Evolutionary conservation across 306 rosid species (phyloP), one percentile per base, ranked within the genome.

Genomic region (Aeschynomene evenia): DNA sequence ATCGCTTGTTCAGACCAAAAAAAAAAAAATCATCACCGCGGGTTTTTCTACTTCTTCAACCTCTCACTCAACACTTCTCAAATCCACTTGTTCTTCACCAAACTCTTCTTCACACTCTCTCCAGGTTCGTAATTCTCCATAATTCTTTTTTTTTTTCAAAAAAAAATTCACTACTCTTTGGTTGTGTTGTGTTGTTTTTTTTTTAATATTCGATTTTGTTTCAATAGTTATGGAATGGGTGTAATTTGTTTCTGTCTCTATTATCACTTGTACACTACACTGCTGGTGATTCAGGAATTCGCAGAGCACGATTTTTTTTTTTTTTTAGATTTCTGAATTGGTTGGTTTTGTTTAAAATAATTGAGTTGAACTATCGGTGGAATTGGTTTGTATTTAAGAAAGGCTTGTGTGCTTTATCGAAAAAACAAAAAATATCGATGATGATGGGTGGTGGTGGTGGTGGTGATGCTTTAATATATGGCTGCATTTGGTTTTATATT

Each of bases 371-470:
- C 24, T 53, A 3, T n/a, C 18, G 3, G 4, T 73, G 57, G 57
- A 73, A 42, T 64, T 63, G 31, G 10, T 40, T 53, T 5, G 43
- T 49, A 48, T 19, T 19, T 46, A 53, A 58, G 21, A 52, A 66
- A 36, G 9, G 42, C 43, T 10, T 21, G 7, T 29, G 5, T 40
- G 29, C 50, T 37, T 57, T 58, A 5, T 23, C 20, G 23, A 21
- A 23, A 12, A 28, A 28, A 28, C 3, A 28, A 28, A 26, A 26
- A 26, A 2, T 37, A 37, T 37, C 43, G 9, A 45, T 45, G 21
- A 6, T 45, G 49, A 42, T 42, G n/a, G 21, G 7, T 45, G 21
- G 1, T 45, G 51, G 50, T 42, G 16, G 16, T 42, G 16, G 13
- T 12, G 49, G 14, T 43, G 49, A 18, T 31, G 42, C 12, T 8